These are phyloP conservation scores for Aspergillus felis DNA, from an alignment of 2,329 filamentous ascomycete species.

Conservation along the genomic window DNA sequence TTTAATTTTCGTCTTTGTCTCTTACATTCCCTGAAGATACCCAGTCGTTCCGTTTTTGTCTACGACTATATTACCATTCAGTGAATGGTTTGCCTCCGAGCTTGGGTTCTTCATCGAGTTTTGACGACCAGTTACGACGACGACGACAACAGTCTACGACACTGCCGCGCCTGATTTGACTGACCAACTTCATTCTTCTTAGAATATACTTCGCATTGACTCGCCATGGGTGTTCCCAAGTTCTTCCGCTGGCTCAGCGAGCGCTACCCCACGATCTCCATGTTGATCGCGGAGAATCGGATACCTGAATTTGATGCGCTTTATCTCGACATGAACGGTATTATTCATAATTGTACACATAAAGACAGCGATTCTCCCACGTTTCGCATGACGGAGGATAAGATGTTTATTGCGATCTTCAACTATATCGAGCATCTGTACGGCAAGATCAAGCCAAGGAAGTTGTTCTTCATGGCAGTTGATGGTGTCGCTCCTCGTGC, in stretches of 20 bases:
- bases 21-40: conserved; percentile 16
- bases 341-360: conserved; percentile 99
- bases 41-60: conserved; percentile 14
- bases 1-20: conserved; percentile 14
- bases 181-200: conserved; percentile 7
- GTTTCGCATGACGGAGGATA: conserved; percentile 90
- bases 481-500: conserved; percentile 95
- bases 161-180: conserved; percentile 4
- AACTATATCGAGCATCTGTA: conserved; percentile 99
- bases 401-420: conserved; percentile 99
- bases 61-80: conserved; percentile 10
- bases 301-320: conserved; percentile 99
- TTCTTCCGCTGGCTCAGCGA: conserved; percentile 99
- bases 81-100: conserved; percentile 15
- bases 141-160: conserved; percentile 12
- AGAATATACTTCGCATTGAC: conserved; percentile 11
- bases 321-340: conserved; percentile 90
- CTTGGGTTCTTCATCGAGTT: conserved; percentile 18
- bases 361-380: conserved; percentile 90
- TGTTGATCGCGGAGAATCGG: conserved; percentile 96
- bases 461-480: conserved; percentile 99
- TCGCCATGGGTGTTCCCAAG: conserved; percentile 68
- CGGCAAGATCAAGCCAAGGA: conserved; percentile 96
- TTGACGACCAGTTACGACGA: conserved; percentile 8
- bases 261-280: conserved; percentile 96